These are phyloP conservation scores for Thielaviopsis ethacetica DNA, from an alignment of 2,329 filamentous ascomycete species.

Conservation along the genomic window DNA sequence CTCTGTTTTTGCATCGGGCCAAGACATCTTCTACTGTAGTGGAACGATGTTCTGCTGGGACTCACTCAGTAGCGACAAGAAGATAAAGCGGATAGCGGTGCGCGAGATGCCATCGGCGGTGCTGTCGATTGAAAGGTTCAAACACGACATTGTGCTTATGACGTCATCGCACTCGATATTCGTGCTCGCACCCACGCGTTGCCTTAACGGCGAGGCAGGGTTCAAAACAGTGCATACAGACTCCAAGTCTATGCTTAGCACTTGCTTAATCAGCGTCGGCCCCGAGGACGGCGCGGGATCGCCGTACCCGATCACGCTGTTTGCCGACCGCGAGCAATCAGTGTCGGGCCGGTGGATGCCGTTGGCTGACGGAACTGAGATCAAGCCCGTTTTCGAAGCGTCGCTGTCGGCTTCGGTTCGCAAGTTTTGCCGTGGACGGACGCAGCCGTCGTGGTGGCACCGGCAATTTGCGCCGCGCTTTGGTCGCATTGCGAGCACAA, in stretches of 20 bases:
- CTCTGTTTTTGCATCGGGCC: slow-evolving; percentile 36
- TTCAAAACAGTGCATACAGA: slow-evolving; percentile 4
- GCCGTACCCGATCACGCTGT: slow-evolving; percentile 26
- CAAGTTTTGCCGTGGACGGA: slow-evolving; percentile 35
- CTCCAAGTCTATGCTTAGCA: background rate
- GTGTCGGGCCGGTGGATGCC: slow-evolving; percentile 36
- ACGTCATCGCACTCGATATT: slow-evolving; percentile 39
- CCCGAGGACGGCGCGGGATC: slow-evolving; percentile 16
- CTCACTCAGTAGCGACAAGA: slow-evolving; percentile 31
- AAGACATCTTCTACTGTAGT: slow-evolving; percentile 40
- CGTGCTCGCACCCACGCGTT: slow-evolving; percentile 18
- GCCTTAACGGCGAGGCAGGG: background rate
- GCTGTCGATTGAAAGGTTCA: slow-evolving; percentile 29
- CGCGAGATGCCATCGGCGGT: slow-evolving; percentile 37
- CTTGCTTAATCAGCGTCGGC: slow-evolving; percentile 30
- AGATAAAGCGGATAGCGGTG: slow-evolving; percentile 29
- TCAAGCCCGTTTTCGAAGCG: slow-evolving; percentile 37
- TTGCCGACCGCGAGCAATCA: slow-evolving; percentile 30
- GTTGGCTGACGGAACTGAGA: slow-evolving; percentile 24
- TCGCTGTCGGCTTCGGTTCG: slow-evolving; percentile 39
- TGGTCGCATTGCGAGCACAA: slow-evolving; percentile 26
- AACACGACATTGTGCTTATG: slow-evolving; percentile 33
- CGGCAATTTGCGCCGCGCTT: slow-evolving; percentile 22
- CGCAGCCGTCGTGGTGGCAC: slow-evolving; percentile 34
- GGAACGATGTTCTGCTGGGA: slow-evolving; percentile 39